These are phyloP conservation scores for Trichophyton simii DNA, from an alignment of 2,329 filamentous ascomycete genomes.

Conservation along the genomic window DNA sequence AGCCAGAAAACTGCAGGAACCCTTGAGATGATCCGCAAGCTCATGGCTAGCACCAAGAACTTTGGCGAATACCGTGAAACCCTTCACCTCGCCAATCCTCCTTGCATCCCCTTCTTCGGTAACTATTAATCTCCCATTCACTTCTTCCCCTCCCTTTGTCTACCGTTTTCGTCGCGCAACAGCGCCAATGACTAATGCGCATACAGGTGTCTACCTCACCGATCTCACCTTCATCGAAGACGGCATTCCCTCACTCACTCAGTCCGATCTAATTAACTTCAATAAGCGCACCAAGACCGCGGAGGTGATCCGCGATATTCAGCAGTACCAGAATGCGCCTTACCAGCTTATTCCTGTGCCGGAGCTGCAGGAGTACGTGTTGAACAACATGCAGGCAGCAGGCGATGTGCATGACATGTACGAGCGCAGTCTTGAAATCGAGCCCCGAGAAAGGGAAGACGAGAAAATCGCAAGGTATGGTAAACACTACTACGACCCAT, in stretches of 20 bases:
- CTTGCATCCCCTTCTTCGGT: conserved; percentile 98
- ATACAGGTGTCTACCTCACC: conserved; percentile 78
- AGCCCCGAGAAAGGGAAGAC: conserved; percentile 91
- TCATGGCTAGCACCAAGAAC: conserved; percentile 97
- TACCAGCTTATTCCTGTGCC: conserved; percentile 80
- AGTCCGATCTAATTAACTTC: conserved; percentile 95
- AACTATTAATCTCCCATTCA: conserved; percentile 22
- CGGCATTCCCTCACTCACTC: conserved; percentile 91
- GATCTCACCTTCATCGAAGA: conserved; percentile 98
- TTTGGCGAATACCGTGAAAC: conserved; percentile 94
- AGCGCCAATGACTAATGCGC: conserved; percentile 10
- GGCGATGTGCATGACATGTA: conserved; percentile 99
- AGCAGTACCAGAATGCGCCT: conserved; percentile 97
- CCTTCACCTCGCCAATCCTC: conserved; percentile 82
- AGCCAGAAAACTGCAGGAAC: conserved; percentile 68
- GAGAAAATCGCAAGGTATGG: conserved; percentile 94
- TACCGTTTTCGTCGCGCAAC: conserved; percentile 6
- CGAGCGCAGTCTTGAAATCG: conserved; percentile 84
- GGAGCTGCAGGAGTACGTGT: conserved; percentile 91
- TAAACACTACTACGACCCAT: conserved; percentile 12
- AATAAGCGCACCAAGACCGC: conserved; percentile 96
- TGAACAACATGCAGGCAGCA: conserved; percentile 89
- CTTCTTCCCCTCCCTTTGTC: neutral
- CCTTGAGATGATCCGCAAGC: conserved; percentile 78
- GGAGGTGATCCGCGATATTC: conserved; percentile 95